Percentiles rank a stretch among this genome's conserved stretches.
phyloP scores from a whole-genome alignment of 2,329 filamentous ascomycete genomes.

The Botrytis hyacinthi region DNA sequence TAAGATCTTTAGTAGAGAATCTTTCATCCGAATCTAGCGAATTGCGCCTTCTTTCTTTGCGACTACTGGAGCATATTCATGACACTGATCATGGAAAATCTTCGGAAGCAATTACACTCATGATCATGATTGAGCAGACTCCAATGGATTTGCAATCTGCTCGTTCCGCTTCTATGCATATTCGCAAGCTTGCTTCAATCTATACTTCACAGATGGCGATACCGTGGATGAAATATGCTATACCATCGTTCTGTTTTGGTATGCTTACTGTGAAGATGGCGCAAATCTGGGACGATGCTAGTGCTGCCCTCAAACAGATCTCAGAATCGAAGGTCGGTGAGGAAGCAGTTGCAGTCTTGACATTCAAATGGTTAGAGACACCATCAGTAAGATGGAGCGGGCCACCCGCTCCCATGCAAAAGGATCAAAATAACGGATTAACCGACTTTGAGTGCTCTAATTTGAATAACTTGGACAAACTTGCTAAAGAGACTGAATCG shows the following conservation, averaged over 20 bases:
- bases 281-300: conserved; percentile 83
- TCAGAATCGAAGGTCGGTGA: conserved; percentile 70
- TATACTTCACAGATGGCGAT: conserved; percentile 58
- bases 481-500: conserved; percentile 52
- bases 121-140: conserved; percentile 77
- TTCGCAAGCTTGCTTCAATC: conserved; percentile 65
- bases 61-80: conserved; percentile 65
- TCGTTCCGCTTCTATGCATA: conserved; percentile 77
- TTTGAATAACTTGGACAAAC: conserved; percentile 56
- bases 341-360: conserved; percentile 65
- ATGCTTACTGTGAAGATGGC: conserved; percentile 82
- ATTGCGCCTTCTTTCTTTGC: conserved; percentile 70
- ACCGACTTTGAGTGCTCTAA: conserved; percentile 88
- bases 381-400: conserved; percentile 55
- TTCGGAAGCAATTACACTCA: conserved; percentile 56
- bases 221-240: conserved; percentile 66
- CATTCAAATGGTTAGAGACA: conserved; percentile 73
- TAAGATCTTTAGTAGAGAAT: conserved; percentile 66
- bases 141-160: conserved; percentile 73
- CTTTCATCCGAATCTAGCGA: conserved; percentile 73
- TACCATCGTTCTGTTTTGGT: conserved; percentile 84
- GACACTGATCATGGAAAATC: conserved; percentile 48
- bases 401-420: conserved; percentile 41
- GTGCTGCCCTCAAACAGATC: conserved; percentile 72
- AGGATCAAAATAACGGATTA: conserved; percentile 43